Conservation (phyloP, 139 green algal genomes). For the Tetraselmis striata region DNA sequence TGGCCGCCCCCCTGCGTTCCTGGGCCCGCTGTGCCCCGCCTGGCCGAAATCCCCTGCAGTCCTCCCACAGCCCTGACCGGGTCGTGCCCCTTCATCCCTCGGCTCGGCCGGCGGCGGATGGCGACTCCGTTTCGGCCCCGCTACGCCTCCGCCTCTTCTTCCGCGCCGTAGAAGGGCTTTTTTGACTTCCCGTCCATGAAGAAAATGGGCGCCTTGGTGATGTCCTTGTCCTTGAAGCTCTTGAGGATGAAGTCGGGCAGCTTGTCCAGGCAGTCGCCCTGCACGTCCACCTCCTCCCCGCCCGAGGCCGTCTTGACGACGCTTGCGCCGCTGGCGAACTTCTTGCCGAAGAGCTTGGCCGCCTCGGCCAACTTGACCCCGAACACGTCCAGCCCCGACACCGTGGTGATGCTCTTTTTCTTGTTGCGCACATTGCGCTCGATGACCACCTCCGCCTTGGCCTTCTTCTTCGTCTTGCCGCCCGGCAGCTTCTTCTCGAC, state of each 20-base stretch:
- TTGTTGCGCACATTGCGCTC: conserved; percentile 70
- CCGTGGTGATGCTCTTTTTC: conserved; percentile 90
- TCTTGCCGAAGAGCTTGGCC: conserved; percentile 95
- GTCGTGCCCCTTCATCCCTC: neutral
- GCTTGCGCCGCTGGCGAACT: conserved; percentile 90
- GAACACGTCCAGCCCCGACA: conserved; percentile 84
- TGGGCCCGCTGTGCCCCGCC: no score
- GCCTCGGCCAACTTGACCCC: conserved; percentile 86
- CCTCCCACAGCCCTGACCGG: neutral
- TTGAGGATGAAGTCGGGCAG: conserved; percentile 73
- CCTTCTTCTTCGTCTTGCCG: conserved; percentile 46
- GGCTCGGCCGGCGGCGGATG: no score
- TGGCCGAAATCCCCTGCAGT: neutral
- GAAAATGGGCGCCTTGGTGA: conserved; percentile 62
- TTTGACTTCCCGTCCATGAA: conserved; percentile 66
- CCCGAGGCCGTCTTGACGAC: conserved; percentile 81
- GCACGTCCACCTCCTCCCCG: conserved; percentile 91
- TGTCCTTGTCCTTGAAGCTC: conserved; percentile 59
- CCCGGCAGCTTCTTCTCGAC: conserved; percentile 60
- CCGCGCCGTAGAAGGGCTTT: conserved; percentile 38
- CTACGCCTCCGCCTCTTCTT: conserved; percentile 20
- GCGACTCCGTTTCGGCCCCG: neutral
- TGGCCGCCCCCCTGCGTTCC: neutral
- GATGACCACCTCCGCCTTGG: conserved; percentile 39
- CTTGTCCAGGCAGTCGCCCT: conserved; percentile 72